Evolutionary conservation across 345 rosid species (phyloP).

Genomic region (Lagerstroemia speciosa): DNA sequence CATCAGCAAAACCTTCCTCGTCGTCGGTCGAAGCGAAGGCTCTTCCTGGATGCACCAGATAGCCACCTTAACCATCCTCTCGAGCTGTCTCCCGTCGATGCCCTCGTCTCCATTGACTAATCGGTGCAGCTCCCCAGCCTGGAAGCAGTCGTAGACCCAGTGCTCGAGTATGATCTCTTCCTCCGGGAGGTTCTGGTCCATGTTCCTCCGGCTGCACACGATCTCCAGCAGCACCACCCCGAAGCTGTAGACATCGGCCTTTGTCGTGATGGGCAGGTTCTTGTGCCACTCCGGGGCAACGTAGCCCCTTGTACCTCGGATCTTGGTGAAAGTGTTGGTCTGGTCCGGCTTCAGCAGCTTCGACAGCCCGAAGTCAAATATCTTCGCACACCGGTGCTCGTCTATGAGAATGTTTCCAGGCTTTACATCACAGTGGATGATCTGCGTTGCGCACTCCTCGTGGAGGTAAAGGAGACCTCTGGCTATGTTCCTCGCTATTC

Average conservation of each 20-base stretch:
- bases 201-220: slow-evolving; percentile 11
- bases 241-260: slow-evolving; percentile 23
- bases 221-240: slow-evolving; percentile 24
- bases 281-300: slow-evolving; percentile 24
- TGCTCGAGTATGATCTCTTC: slow-evolving; percentile 14
- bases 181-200: slow-evolving; percentile 8
- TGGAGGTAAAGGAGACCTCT: slow-evolving; percentile 19
- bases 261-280: slow-evolving; percentile 6
- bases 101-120: slow-evolving; percentile 15
- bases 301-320: slow-evolving; percentile 28
- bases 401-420: slow-evolving; percentile 23
- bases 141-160: slow-evolving; percentile 21
- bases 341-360: slow-evolving; percentile 24
- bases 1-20: slow-evolving; percentile 21
- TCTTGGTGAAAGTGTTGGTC: slow-evolving; percentile 14
- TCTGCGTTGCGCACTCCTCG: slow-evolving; percentile 21
- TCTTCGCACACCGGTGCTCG: slow-evolving; percentile 11
- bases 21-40: slow-evolving; percentile 16
- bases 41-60: slow-evolving; percentile 24
- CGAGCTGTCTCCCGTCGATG: slow-evolving; percentile 13
- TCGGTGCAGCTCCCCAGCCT: slow-evolving; percentile 13
- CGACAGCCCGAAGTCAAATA: slow-evolving; percentile 25
- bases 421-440: slow-evolving; percentile 27
- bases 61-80: slow-evolving; percentile 22
- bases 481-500: slow-evolving; percentile 19